Conservation (phyloP, 192 early-diverging fungal species). For the Backusella parvicylindrica region DNA sequence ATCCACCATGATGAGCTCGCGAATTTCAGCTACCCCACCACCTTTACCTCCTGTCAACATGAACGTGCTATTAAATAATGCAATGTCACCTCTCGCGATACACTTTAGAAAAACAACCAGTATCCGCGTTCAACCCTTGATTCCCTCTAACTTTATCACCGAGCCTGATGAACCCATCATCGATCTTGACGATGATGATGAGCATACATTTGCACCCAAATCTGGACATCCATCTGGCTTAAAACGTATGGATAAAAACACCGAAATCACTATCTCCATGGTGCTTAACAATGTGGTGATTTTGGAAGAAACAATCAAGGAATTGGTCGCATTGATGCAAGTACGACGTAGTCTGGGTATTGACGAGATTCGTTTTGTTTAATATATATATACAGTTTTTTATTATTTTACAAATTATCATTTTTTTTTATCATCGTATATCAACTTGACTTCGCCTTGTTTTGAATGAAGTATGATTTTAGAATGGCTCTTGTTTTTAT, state of each 20-base stretch:
- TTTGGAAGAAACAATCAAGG: conserved; percentile 90
- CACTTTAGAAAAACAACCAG: conserved; percentile 39
- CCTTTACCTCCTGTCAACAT: conserved; percentile 35
- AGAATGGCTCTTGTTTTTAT: neutral
- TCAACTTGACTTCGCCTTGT: neutral
- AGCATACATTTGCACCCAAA: conserved; percentile 34
- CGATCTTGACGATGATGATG: conserved; percentile 39
- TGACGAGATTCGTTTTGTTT: conserved; percentile 40
- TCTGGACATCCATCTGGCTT: conserved; percentile 23
- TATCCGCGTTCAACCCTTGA: conserved; percentile 51
- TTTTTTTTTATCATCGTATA: neutral
- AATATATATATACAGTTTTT: neutral
- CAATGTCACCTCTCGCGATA: conserved; percentile 20
- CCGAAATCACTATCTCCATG: conserved; percentile 51
- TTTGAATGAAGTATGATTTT: neutral
- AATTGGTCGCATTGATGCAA: conserved; percentile 81
- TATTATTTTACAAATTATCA: conserved; percentile 3
- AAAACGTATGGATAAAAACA: conserved; percentile 37
- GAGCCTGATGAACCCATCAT: conserved; percentile 39
- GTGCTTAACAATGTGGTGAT: conserved; percentile 90
- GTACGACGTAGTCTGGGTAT: conserved; percentile 73
- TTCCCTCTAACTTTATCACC: conserved; percentile 50
- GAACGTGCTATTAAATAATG: conserved; percentile 26
- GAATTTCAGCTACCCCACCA: conserved; percentile 4
- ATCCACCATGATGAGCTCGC: neutral